Conservation (phyloP, 257 asterid species). For the Dorcoceras hygrometricum region DNA sequence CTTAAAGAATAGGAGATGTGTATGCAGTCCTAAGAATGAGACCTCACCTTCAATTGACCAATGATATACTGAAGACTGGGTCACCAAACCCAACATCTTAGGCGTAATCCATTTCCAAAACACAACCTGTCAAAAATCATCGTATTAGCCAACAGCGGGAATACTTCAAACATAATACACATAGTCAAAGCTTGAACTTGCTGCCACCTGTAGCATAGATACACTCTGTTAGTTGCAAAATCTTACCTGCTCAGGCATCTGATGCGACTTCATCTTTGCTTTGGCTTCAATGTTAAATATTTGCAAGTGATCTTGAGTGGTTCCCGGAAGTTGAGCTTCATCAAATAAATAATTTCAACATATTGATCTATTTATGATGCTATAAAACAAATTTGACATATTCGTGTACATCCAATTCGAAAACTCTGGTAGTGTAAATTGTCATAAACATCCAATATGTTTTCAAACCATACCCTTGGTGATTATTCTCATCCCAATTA, state of each 20-base stretch:
- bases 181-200: constrained; percentile 3
- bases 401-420: constrained; percentile 8
- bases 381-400: constrained; percentile 12
- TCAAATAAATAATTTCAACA: constrained; percentile 27
- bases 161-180: constrained; percentile 6
- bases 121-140: constrained; percentile 51
- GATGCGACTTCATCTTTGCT: constrained; percentile 84
- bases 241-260: constrained; percentile 94
- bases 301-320: constrained; percentile 92
- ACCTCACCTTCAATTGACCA: constrained; percentile 85
- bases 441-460: constrained; percentile 3
- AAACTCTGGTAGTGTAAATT: background rate
- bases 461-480: background rate
- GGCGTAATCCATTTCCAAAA: constrained; percentile 96
- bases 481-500: constrained; percentile 9
- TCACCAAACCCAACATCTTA: constrained; percentile 88
- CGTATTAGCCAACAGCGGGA: constrained; percentile 8
- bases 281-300: constrained; percentile 92
- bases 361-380: constrained; percentile 7
- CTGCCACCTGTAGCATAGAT: constrained; percentile 10
- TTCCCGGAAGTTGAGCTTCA: constrained; percentile 92
- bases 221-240: constrained; percentile 12
- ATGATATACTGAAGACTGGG: constrained; percentile 81
- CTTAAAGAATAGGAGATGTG: background rate
- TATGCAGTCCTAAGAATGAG: constrained; percentile 19